Percentiles rank a stretch among this genome's conserved stretches.
Evolutionary conservation across 345 rosid species (phyloP).

Genomic region (Brassica carinata): DNA sequence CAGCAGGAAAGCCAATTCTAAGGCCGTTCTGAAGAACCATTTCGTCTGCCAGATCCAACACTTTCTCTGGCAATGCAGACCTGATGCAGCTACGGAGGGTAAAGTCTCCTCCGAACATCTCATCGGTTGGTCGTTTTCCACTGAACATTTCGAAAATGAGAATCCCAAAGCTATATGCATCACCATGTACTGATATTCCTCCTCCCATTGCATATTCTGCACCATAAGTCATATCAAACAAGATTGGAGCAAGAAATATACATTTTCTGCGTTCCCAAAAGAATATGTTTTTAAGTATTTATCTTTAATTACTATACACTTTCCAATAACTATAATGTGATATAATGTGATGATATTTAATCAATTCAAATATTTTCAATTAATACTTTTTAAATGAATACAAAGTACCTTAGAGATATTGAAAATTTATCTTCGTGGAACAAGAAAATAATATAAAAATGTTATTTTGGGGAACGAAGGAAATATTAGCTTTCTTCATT

Average conservation of each 20-base stretch:
- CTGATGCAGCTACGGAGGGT: neutral
- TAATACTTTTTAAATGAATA: too few species aligned
- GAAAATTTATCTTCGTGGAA: neutral
- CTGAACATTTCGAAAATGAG: neutral
- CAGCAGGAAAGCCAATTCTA: too few species aligned
- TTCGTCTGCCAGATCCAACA: constrained; percentile 32
- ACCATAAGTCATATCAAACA: neutral
- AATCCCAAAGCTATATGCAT: neutral
- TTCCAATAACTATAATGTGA: neutral
- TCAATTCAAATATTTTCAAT: too few species aligned
- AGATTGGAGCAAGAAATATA: neutral
- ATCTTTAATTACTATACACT: too few species aligned
- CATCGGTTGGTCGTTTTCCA: neutral
- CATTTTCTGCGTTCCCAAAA: too few species aligned
- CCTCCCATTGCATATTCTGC: neutral
- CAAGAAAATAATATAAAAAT: neutral
- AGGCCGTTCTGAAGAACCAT: neutral
- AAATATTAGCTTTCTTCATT: neutral
- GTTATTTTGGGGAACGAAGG: too few species aligned
- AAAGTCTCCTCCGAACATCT: neutral
- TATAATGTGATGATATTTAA: too few species aligned
- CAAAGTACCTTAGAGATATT: neutral
- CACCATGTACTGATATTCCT: neutral
- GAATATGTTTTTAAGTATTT: too few species aligned
- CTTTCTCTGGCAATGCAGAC: neutral